Evolutionary conservation across 768 basidiomycete species (phyloP).

Genomic region (Hygrocybe coccinea): DNA sequence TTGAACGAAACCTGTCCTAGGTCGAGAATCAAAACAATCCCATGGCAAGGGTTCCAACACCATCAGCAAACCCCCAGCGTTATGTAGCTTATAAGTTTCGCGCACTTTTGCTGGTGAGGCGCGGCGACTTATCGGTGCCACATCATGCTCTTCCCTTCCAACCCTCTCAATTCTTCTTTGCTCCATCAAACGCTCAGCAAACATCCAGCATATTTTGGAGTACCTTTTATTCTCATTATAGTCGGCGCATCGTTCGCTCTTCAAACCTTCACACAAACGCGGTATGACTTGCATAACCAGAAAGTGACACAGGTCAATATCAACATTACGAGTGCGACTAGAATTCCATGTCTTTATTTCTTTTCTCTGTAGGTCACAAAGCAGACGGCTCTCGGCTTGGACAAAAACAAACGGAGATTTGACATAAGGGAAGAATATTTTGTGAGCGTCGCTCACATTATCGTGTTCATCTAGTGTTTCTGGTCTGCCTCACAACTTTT

Average conservation of each 20-base stretch:
- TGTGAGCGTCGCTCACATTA: slow-evolving; percentile 62
- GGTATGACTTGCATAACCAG: slow-evolving; percentile 84
- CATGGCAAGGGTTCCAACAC: too few species aligned
- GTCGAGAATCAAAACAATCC: too few species aligned
- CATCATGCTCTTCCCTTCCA: slow-evolving; percentile 55
- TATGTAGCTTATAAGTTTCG: too few species aligned
- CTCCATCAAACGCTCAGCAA: slow-evolving; percentile 45
- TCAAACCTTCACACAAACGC: slow-evolving; percentile 77
- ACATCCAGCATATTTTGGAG: slow-evolving; percentile 72
- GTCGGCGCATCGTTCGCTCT: slow-evolving; percentile 85
- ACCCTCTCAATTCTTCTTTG: slow-evolving; percentile 39
- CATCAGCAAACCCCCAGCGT: too few species aligned
- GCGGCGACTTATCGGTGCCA: too few species aligned
- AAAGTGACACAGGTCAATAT: slow-evolving; percentile 63
- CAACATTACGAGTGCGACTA: background rate
- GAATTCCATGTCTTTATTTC: background rate
- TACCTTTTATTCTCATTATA: slow-evolving; percentile 82
- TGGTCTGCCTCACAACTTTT: background rate
- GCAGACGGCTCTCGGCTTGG: slow-evolving; percentile 72
- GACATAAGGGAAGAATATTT: slow-evolving; percentile 96
- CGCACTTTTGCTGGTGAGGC: too few species aligned
- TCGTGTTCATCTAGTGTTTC: background rate
- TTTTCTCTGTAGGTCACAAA: slow-evolving; percentile 50
- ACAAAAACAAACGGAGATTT: slow-evolving; percentile 68
- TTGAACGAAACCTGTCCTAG: too few species aligned